A percentile compares a stretch with the other conserved stretches of the same genome.
Evolutionary conservation across 192 early-diverging fungal genomes (phyloP).

Genomic region (Umbelopsis sp.): DNA sequence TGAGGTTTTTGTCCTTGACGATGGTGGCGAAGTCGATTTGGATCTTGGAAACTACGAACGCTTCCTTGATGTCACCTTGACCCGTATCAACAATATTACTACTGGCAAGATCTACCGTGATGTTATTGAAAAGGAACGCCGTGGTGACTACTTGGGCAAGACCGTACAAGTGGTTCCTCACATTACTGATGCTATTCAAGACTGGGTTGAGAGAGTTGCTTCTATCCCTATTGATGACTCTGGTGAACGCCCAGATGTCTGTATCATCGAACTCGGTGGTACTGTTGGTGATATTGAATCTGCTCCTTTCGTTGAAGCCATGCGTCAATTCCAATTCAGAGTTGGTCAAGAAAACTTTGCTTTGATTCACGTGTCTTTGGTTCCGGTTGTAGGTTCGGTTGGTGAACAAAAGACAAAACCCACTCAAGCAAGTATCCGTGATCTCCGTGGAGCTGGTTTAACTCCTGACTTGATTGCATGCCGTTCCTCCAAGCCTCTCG

Average conservation of each 20-base stretch:
- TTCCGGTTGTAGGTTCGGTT: constrained; percentile 95
- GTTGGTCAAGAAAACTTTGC: constrained; percentile 99
- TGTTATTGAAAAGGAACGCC: constrained; percentile 93
- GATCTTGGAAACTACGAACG: constrained; percentile 99
- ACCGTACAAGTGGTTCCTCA: constrained; percentile 99
- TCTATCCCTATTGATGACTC: constrained; percentile 81
- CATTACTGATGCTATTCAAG: constrained; percentile 95
- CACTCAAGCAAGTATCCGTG: constrained; percentile 94
- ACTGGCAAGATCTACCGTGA: constrained; percentile 97
- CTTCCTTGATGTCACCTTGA: constrained; percentile 91
- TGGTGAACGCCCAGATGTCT: constrained; percentile 88
- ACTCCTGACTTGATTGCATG: constrained; percentile 97
- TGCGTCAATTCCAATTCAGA: constrained; percentile 99
- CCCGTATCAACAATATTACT: constrained; percentile 98
- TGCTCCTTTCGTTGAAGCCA: constrained; percentile 98
- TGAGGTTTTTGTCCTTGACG: constrained; percentile 98
- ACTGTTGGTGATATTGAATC: constrained; percentile 99
- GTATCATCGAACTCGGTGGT: constrained; percentile 98
- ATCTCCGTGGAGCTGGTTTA: constrained; percentile 92
- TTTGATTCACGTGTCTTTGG: constrained; percentile 95
- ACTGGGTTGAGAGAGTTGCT: constrained; percentile 98
- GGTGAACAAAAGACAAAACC: constrained; percentile 99
- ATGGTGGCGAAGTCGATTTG: constrained; percentile 98
- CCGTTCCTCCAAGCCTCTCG: constrained; percentile 83
- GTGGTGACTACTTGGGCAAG: constrained; percentile 97